A percentile compares a stretch with the other conserved stretches of the same genome.
These are phyloP conservation scores for Purpureocillium takamizusanense DNA, from an alignment of 2,329 filamentous ascomycete genomes.

Conservation along the genomic window DNA sequence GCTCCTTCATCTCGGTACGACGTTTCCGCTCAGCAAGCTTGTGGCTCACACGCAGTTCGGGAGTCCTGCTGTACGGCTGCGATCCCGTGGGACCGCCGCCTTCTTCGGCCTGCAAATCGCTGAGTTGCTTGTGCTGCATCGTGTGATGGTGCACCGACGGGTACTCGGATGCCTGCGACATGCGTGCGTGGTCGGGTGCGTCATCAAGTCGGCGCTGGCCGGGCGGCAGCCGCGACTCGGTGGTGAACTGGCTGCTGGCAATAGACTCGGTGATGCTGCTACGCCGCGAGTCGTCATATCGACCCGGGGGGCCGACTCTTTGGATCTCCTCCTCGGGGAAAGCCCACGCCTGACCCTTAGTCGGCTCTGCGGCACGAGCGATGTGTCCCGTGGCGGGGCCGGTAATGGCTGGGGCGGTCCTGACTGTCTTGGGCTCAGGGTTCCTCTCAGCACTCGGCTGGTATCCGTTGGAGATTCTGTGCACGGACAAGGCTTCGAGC, in stretches of 20 bases:
- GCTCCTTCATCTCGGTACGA: conserved; percentile 78
- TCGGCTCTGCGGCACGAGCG: conserved; percentile 66
- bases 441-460: conserved; percentile 51
- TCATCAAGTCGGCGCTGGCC: conserved; percentile 69
- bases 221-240: conserved; percentile 60
- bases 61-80: conserved; percentile 75
- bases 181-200: conserved; percentile 36
- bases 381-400: conserved; percentile 57
- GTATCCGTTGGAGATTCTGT: conserved; percentile 57
- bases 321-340: conserved; percentile 67
- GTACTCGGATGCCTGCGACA: conserved; percentile 46
- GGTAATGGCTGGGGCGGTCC: conserved; percentile 68
- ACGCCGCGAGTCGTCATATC: conserved; percentile 56
- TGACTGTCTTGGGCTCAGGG: conserved; percentile 45
- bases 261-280: conserved; percentile 72
- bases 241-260: conserved; percentile 70
- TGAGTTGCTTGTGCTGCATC: conserved; percentile 65
- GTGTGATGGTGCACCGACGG: conserved; percentile 62
- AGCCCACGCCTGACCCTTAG: conserved; percentile 76
- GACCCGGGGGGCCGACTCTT: conserved; percentile 29
- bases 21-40: conserved; percentile 79
- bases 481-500: conserved; percentile 42
- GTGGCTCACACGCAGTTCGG: conserved; percentile 73
- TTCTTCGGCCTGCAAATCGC: conserved; percentile 55
- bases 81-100: conserved; percentile 39